A percentile compares a stretch with the other conserved stretches of the same genome.
phyloP scores from a whole-genome alignment of 2,329 filamentous ascomycete species.

The Chaetomium globosum region DNA sequence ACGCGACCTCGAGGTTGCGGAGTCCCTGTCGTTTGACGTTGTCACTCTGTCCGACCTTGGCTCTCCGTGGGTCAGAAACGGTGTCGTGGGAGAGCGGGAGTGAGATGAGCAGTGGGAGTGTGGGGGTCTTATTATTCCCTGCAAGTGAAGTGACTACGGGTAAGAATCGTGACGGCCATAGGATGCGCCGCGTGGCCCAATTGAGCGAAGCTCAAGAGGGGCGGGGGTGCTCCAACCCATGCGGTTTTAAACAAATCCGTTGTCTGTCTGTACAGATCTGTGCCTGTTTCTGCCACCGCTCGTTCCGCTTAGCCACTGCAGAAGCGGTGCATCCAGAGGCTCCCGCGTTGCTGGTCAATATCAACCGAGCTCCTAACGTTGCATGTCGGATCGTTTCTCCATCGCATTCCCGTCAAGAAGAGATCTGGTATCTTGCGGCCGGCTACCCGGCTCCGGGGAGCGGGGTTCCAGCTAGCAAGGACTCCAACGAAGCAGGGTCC shows the following conservation, averaged over 20 bases:
- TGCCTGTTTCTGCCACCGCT: slow-evolving; percentile 10
- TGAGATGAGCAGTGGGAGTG: slow-evolving; percentile 36
- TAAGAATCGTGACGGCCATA: slow-evolving; percentile 27
- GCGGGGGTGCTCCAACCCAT: slow-evolving; percentile 11
- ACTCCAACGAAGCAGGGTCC: neutral
- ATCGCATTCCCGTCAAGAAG: neutral
- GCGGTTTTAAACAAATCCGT: neutral
- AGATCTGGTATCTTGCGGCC: slow-evolving; percentile 12
- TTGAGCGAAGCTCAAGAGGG: slow-evolving; percentile 22
- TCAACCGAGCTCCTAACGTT: neutral
- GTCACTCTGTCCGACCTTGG: slow-evolving; percentile 33
- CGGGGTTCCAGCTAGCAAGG: slow-evolving; percentile 12
- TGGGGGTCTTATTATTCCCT: slow-evolving; percentile 38
- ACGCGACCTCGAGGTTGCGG: slow-evolving; percentile 28
- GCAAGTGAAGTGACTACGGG: slow-evolving; percentile 27
- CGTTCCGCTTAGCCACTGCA: slow-evolving; percentile 7
- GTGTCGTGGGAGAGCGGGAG: slow-evolving; percentile 36
- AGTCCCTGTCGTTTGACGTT: slow-evolving; percentile 26
- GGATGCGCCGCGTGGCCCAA: slow-evolving; percentile 28
- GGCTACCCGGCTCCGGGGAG: slow-evolving; percentile 15
- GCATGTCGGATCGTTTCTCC: slow-evolving; percentile 1
- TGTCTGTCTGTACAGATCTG: too few species aligned
- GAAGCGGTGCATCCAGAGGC: neutral
- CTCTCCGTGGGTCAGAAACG: slow-evolving; percentile 30
- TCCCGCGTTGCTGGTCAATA: neutral